Conservation (phyloP, 139 green algal genomes). For the Chlamydomonas sphaeroides region DNA sequence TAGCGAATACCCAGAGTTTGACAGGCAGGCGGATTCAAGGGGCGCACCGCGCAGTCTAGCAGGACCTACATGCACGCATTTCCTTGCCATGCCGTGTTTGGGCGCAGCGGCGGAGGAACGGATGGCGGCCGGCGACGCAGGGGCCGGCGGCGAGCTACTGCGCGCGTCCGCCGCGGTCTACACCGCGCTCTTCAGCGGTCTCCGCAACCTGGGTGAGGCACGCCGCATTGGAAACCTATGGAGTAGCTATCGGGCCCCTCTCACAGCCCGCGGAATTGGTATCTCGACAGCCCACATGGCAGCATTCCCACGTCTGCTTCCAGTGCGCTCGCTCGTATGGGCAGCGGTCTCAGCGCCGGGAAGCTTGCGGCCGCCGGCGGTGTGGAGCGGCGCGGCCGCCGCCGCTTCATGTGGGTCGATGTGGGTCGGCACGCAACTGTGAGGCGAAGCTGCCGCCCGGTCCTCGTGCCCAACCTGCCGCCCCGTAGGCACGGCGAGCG, state of each 20-base stretch:
- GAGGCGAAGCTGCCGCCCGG: not conserved
- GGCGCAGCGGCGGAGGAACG: slow-evolving; percentile 18
- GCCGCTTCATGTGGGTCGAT: not conserved
- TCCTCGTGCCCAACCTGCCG: not conserved
- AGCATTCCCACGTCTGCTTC: too few relatives aligned
- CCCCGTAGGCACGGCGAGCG: not conserved
- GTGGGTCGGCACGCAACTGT: not conserved
- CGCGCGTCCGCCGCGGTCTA: slow-evolving; percentile 16
- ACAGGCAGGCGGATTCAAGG: not conserved
- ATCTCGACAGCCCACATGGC: too few relatives aligned
- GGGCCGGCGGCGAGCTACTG: not conserved
- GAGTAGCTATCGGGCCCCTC: not conserved
- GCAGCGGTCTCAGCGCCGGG: not conserved
- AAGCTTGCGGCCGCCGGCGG: too few relatives aligned
- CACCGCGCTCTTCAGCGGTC: slow-evolving; percentile 1
- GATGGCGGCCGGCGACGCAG: not conserved
- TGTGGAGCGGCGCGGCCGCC: too few relatives aligned
- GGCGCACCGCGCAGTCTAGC: too few relatives aligned
- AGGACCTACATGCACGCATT: not conserved
- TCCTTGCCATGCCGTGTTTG: not conserved
- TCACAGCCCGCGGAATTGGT: not conserved
- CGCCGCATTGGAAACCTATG: too few relatives aligned
- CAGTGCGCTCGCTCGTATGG: too few relatives aligned
- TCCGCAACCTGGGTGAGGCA: not conserved
- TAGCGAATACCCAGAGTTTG: not conserved